phyloP scores from a whole-genome alignment of 2,329 filamentous ascomycete species.

The Arthrocladium fulminans region DNA sequence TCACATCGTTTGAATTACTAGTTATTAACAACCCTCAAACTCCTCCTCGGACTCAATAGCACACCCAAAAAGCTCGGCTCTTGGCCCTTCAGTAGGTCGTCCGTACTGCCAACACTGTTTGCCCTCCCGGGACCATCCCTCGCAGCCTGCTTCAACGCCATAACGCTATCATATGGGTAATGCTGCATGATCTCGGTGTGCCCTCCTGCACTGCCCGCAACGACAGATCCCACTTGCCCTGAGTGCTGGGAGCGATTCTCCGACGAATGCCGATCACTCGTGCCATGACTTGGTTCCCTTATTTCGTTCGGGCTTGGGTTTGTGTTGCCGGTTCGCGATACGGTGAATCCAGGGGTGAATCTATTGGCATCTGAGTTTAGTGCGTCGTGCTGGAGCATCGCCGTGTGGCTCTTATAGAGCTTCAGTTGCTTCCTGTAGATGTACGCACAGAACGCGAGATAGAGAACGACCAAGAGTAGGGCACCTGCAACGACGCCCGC shows the following conservation, averaged over 20 bases:
- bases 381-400: conserved; percentile 52
- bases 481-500: conserved; percentile 57
- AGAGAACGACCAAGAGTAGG: conserved; percentile 56
- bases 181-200: conserved; percentile 15
- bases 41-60: conserved; percentile 58
- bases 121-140: conserved; percentile 26
- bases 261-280: neutral
- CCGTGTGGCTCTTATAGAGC: conserved; percentile 62
- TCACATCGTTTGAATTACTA: conserved; percentile 35
- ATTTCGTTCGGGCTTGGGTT: conserved; percentile 1
- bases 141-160: conserved; percentile 15
- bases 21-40: conserved; percentile 59
- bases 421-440: conserved; percentile 62
- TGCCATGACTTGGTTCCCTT: conserved; percentile 1
- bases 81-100: conserved; percentile 52
- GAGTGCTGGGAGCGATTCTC: neutral
- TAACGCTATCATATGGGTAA: conserved; percentile 26
- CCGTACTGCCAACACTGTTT: conserved; percentile 40
- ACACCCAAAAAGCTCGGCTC: conserved; percentile 66
- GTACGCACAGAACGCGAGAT: conserved; percentile 70
- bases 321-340: neutral
- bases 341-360: conserved; percentile 12
- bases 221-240: neutral
- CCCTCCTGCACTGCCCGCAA: neutral
- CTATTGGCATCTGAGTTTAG: conserved; percentile 32